Evolutionary conservation across 768 basidiomycete genomes (phyloP), one percentile per base, ranked within the genome.

Genomic region (Leucosporidium yakuticum): DNA sequence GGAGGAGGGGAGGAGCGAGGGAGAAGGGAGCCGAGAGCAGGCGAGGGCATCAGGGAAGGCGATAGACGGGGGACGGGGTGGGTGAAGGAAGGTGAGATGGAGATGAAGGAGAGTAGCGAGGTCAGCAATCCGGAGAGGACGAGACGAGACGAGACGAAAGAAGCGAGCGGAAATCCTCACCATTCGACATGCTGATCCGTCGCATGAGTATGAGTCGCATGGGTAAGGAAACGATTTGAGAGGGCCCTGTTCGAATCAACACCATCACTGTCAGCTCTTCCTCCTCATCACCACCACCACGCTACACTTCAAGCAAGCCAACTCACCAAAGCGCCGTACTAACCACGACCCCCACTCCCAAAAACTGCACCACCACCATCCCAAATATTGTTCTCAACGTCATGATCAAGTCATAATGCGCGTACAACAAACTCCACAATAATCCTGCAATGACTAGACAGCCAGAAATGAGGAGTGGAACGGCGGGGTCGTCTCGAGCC

Each of bases 401-500:
- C 21, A 85, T 83, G 58, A 84, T 81, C 55, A 84, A 69, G 3
- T 84, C 69, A 36, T 83, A 78, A 76, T 84, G 86, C 0, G 86
- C 86, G 78, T 95, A 94, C 49, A 91, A 86, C 19, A 92, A 77
- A 0, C 89, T 87, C 94, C 94, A 98, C 27, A 86, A 86, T 62
- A 91, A 77, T 6, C 89, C 90, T 27, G 90, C 84, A 3, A 87
- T 93, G 94, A 84, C 77, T 87, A 91, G 54, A 84, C 88, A 59
- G 85, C 84, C 54, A 27, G 65, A 54, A 47, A 97, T 87, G 59
- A 98, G 84, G 34, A 97, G 83, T 32, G 97, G 83, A 71, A 96
- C 92, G 32, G 95, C 95, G 27, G 95, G 95, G 77, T 98, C 95
- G 79, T 98, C 95, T 78, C 95, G 83, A 25, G 94, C 92, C 94